phyloP scores from a whole-genome alignment of 23 red algal species.

The Cyanidiococcus yangmingshanensis region DNA sequence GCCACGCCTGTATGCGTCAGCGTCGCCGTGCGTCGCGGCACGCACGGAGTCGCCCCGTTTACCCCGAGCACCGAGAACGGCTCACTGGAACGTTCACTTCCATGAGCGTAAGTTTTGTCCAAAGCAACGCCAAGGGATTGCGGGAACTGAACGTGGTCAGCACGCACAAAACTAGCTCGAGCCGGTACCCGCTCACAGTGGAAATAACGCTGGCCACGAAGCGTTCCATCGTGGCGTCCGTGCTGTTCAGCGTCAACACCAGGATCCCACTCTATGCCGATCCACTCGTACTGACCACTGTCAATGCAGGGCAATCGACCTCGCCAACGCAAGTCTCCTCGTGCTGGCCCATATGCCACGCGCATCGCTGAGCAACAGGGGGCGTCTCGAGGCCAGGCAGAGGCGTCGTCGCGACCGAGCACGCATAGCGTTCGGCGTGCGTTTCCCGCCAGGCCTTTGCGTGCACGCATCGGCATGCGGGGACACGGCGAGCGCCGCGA shows the following conservation, averaged over 20 bases:
- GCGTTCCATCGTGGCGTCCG: not conserved
- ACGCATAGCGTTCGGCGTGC: no score
- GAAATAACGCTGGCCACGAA: slow-evolving; percentile 1
- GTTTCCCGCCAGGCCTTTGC: no score
- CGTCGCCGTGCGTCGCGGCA: not conserved
- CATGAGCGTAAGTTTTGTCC: not conserved
- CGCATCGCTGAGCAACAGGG: no score
- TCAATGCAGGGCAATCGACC: not conserved
- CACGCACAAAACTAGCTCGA: not conserved
- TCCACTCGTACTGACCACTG: not conserved
- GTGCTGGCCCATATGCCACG: not conserved
- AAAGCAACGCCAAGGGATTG: not conserved
- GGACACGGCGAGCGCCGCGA: no score
- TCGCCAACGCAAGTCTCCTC: not conserved
- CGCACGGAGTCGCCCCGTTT: not conserved
- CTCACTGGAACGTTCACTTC: not conserved
- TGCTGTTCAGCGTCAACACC: not conserved
- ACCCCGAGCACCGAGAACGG: not conserved
- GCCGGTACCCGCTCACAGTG: not conserved
- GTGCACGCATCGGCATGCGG: slow-evolving; percentile 1
- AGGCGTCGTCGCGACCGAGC: no score
- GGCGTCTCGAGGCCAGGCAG: no score
- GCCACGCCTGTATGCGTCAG: not conserved
- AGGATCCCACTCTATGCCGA: not conserved
- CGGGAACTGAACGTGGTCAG: not conserved